Percentiles rank a stretch among this genome's conserved stretches.
Evolutionary conservation across 352 stramenopile species (phyloP).

Genomic region (Blastocystis sp.): DNA sequence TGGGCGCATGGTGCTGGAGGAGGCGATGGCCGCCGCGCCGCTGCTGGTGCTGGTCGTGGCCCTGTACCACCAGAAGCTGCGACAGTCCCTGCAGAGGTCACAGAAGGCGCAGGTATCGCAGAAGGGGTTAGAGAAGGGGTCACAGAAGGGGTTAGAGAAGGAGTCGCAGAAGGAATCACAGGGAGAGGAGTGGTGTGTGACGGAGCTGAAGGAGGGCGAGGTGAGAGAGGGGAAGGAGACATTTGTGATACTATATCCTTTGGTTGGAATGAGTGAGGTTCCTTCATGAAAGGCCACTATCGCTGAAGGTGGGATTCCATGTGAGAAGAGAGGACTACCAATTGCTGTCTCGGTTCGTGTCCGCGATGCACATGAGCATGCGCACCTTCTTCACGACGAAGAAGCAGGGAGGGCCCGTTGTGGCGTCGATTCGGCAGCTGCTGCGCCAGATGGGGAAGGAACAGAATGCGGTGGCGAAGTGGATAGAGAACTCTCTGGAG

Average conservation of each 20-base stretch:
- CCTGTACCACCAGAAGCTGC: neutral
- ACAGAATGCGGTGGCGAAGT: too few species aligned
- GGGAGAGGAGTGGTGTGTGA: too few species aligned
- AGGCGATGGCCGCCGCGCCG: neutral
- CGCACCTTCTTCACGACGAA: neutral
- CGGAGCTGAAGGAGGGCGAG: neutral
- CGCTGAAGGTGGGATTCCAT: neutral
- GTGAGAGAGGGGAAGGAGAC: neutral
- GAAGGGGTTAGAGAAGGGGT: neutral
- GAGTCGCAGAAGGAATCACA: neutral
- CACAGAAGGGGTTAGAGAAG: neutral
- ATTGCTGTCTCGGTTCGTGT: neutral
- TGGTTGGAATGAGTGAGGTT: neutral
- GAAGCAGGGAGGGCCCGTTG: too few species aligned
- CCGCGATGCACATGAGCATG: neutral
- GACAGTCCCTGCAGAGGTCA: neutral
- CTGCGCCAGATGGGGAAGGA: too few species aligned
- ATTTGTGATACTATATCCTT: neutral
- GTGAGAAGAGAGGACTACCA: neutral
- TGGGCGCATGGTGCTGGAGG: neutral
- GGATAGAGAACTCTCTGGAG: neutral
- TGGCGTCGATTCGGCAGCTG: too few species aligned
- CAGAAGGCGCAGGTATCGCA: neutral
- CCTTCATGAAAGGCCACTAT: neutral
- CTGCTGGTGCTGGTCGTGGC: neutral